These are phyloP conservation scores for Penicillium daleae DNA, from an alignment of 495 filamentous ascomycete species.

Conservation along the genomic window DNA sequence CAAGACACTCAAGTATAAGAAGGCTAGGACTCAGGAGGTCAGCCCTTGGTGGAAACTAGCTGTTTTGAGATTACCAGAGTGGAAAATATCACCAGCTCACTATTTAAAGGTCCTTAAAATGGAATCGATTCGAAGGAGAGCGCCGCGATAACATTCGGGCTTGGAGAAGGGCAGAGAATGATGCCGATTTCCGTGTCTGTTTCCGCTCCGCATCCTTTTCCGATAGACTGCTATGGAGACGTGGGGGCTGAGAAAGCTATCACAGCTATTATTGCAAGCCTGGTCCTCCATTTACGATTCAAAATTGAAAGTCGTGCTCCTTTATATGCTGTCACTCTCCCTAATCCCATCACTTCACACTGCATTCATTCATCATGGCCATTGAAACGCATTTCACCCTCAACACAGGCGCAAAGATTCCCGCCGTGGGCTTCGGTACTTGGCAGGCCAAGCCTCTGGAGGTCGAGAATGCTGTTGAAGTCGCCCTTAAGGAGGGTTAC, in stretches of 20 bases:
- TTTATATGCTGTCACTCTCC: neutral
- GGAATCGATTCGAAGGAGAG: no score
- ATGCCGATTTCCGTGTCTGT: neutral
- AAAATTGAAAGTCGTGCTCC: neutral
- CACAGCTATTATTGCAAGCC: neutral
- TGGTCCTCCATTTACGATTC: neutral
- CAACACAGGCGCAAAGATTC: slow-evolving; percentile 49
- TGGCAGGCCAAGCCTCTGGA: slow-evolving; percentile 41
- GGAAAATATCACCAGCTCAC: no score
- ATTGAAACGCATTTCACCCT: slow-evolving; percentile 16
- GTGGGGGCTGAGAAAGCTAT: neutral
- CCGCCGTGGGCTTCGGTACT: slow-evolving; percentile 40
- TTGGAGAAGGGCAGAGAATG: neutral
- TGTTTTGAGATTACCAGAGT: no score
- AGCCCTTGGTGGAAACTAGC: no score
- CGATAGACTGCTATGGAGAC: neutral
- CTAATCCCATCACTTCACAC: neutral
- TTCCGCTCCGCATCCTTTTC: neutral
- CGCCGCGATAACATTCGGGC: neutral
- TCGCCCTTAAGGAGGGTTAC: slow-evolving; percentile 63
- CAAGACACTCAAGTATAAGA: no score
- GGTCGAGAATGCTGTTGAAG: slow-evolving; percentile 41
- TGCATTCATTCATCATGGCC: neutral
- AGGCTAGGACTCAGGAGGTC: no score
- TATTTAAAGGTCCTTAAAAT: no score